Percentiles rank a stretch among this genome's conserved stretches.
Evolutionary conservation across 1,139 yeast genomes (phyloP).

Genomic region (Pichia sp.): DNA sequence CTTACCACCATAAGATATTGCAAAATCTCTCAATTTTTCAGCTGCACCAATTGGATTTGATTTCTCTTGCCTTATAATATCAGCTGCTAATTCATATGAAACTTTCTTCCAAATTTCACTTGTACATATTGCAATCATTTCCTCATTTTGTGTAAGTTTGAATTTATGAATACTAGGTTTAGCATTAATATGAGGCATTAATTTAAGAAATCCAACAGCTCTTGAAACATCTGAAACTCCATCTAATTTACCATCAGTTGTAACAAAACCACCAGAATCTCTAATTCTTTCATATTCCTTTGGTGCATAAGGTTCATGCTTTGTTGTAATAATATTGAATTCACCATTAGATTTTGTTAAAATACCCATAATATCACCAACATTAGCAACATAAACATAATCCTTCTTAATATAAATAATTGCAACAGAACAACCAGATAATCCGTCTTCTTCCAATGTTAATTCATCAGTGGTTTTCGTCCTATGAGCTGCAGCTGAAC

Average conservation of each 20-base stretch:
- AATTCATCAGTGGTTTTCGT: conserved; percentile 32
- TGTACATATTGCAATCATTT: conserved; percentile 80
- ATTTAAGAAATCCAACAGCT: conserved; percentile 84
- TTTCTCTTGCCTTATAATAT: conserved; percentile 75
- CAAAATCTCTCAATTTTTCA: conserved; percentile 86
- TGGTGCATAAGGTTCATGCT: conserved; percentile 78
- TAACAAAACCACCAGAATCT: conserved; percentile 85
- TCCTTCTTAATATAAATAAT: conserved; percentile 70
- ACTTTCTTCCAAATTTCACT: conserved; percentile 80
- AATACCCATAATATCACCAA: conserved; percentile 85
- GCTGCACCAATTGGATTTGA: conserved; percentile 90
- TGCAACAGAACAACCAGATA: conserved; percentile 83
- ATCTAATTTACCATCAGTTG: conserved; percentile 79
- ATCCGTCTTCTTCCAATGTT: conserved; percentile 51
- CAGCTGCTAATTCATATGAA: conserved; percentile 81
- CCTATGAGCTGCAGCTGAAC: conserved; percentile 31
- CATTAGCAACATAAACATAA: conserved; percentile 71
- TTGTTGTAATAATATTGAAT: conserved; percentile 59
- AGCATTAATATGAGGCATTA: conserved; percentile 83
- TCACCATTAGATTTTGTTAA: conserved; percentile 79
- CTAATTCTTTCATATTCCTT: conserved; percentile 82
- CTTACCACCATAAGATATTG: conserved; percentile 82
- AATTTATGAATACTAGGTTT: conserved; percentile 72
- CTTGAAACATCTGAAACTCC: conserved; percentile 79
- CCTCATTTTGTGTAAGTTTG: conserved; percentile 63